Evolutionary conservation across 1,284 basidiomycete species (phyloP).

Genomic region (Fomitopsis betulina): DNA sequence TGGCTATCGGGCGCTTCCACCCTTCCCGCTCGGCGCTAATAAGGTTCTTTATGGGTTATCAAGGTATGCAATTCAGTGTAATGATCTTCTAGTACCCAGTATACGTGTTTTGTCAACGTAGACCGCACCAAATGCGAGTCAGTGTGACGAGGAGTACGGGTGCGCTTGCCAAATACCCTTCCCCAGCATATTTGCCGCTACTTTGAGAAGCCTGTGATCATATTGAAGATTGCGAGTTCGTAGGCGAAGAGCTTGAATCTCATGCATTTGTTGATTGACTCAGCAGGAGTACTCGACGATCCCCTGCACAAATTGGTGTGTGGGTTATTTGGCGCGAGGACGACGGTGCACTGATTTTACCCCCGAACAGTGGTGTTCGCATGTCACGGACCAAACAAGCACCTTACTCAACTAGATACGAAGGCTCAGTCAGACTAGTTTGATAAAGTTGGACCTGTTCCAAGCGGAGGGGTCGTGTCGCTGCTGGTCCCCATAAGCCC

Average conservation of each 20-base stretch:
- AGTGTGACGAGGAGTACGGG: background rate
- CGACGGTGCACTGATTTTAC: too few species aligned
- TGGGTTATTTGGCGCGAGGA: conserved; percentile 5
- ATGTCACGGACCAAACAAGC: too few species aligned
- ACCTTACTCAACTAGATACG: too few species aligned
- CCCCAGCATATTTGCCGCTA: background rate
- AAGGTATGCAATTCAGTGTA: too few species aligned
- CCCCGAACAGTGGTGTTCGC: too few species aligned
- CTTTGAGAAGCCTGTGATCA: conserved; percentile 9
- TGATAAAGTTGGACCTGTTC: too few species aligned
- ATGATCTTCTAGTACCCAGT: background rate
- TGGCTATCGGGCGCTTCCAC: background rate
- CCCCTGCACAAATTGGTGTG: background rate
- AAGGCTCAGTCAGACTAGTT: too few species aligned
- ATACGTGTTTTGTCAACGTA: conserved; percentile 8
- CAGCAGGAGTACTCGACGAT: background rate
- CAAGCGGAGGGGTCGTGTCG: too few species aligned
- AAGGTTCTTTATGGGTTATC: too few species aligned
- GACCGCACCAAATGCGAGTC: conserved; percentile 3
- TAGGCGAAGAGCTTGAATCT: conserved; percentile 12
- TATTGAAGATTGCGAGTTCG: conserved; percentile 9
- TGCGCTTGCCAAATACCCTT: background rate
- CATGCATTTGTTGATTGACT: too few species aligned
- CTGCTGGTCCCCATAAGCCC: too few species aligned
- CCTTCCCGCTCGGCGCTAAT: too few species aligned